These are phyloP conservation scores for Ganoderma leucocontextum DNA, from an alignment of 1,284 basidiomycete genomes.

Conservation along the genomic window DNA sequence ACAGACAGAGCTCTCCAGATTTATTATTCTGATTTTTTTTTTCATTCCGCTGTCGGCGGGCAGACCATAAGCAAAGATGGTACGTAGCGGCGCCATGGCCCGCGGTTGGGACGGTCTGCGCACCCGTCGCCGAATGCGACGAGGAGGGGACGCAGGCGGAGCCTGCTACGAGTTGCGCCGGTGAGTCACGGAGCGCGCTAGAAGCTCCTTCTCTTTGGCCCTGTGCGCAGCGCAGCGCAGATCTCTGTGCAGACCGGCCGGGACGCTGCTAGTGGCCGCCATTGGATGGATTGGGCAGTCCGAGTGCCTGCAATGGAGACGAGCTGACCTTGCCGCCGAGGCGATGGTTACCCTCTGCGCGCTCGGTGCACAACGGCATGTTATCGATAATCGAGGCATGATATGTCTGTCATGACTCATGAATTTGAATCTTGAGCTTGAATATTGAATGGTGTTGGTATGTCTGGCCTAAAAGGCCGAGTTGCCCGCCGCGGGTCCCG, in stretches of 20 bases:
- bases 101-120: background rate
- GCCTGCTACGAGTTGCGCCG: background rate
- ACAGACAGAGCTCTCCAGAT: background rate
- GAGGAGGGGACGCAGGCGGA: background rate
- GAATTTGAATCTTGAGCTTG: background rate
- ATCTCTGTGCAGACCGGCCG: constrained; percentile 1
- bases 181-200: background rate
- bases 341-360: constrained; percentile 5
- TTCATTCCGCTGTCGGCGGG: background rate
- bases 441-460: background rate
- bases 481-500: background rate
- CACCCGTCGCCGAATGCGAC: constrained; percentile 1
- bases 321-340: background rate
- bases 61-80: background rate
- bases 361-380: background rate
- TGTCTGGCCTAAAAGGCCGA: background rate
- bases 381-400: background rate
- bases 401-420: background rate
- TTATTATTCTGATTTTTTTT: background rate
- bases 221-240: constrained; percentile 1
- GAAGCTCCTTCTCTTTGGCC: background rate
- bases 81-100: background rate
- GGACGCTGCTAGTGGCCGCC: background rate
- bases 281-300: constrained; percentile 3
- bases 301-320: background rate